Percentiles rank a stretch among this genome's conserved stretches.
phyloP scores from a whole-genome alignment of 2,329 filamentous ascomycete genomes.

The Alternaria tenuissima region DNA sequence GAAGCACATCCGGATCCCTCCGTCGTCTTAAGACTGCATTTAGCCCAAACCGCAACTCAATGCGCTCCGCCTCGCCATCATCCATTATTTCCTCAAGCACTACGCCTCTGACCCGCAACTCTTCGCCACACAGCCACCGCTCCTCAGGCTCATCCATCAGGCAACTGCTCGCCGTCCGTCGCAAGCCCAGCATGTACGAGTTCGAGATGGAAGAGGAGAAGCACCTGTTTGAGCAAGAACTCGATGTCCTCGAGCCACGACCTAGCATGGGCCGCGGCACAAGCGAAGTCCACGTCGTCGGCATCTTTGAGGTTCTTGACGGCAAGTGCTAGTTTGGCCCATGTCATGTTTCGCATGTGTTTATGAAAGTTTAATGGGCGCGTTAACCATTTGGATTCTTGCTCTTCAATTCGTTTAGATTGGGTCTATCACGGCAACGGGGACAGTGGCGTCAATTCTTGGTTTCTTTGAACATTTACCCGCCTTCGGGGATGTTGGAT shows the following conservation, averaged over 20 bases:
- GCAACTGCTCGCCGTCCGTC: conserved; percentile 42
- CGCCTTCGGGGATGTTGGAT: not conserved
- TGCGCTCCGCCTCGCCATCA: conserved; percentile 38
- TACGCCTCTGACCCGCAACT: conserved; percentile 42
- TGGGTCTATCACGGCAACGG: not conserved
- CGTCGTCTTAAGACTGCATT: conserved; percentile 48
- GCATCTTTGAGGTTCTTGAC: conserved; percentile 51
- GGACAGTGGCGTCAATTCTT: not conserved
- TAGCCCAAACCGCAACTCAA: conserved; percentile 40
- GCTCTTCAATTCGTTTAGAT: not conserved
- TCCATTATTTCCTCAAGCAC: conserved; percentile 33
- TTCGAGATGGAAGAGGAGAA: conserved; percentile 49
- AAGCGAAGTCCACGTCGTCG: conserved; percentile 43
- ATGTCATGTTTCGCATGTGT: conserved; percentile 9
- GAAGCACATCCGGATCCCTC: conserved; percentile 39
- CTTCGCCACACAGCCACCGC: conserved; percentile 40
- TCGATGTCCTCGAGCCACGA: conserved; percentile 46
- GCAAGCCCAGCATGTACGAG: conserved; percentile 46
- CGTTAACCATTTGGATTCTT: not conserved
- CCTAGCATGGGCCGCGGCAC: conserved; percentile 23
- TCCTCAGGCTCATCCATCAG: conserved; percentile 39
- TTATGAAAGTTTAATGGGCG: not conserved
- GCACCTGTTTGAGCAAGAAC: conserved; percentile 38
- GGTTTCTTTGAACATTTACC: conserved; percentile 7
- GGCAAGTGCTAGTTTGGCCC: conserved; percentile 34